Evolutionary conservation across 2,329 filamentous ascomycete species (phyloP), one percentile per base, ranked within the genome.

Genomic region (Aureobasidium pullulans): DNA sequence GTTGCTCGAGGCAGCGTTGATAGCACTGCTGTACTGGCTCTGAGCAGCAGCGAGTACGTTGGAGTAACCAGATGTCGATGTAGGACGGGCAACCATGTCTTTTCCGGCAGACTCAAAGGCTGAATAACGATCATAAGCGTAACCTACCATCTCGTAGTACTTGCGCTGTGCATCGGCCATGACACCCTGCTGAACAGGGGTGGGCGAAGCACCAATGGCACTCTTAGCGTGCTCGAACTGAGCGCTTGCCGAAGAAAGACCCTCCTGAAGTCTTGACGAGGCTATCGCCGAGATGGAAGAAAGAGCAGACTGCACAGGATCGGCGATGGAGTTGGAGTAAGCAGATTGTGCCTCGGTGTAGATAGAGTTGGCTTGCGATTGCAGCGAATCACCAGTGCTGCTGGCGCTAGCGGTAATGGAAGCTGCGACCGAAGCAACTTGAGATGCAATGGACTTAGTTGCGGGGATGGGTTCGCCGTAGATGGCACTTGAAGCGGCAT

Each of bases 71-170:
- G 73, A 72, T 1, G 84, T 83, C 1, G 84, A 79, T 11, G 84
- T 47, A 79, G 19, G 84, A 16, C 46, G 47, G 10, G 44, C 16
- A 39, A 61, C 44, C 19, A 85, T 88, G 37, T 81, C 84, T 9
- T 87, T 90, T 7, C 88, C 89, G 4, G 86, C 84, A 11, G 79
- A 79, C 2, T 94, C 64, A 67, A 94, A 93, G 52, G 86, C 86
- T 5, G 86, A 84, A 71, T 94, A 94, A 39, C 86, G 84, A 44
- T 85, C 89, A 67, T 95, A 87, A 0, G 90, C 90, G 46, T 90
- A 72, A 31, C 90, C 90, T 28, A 94, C 73, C 10, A 86, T 89
- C 63, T 90, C 87, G 66, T 90, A 92, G 72, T 93, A 93, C 60
- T 87, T 76, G 79, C 85, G 69, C 78, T 83, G 69, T 76, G 83